A percentile compares a stretch with the other conserved stretches of the same genome.
Evolutionary conservation across 345 rosid genomes (phyloP).

Genomic region (Leavenworthia alabamica): DNA sequence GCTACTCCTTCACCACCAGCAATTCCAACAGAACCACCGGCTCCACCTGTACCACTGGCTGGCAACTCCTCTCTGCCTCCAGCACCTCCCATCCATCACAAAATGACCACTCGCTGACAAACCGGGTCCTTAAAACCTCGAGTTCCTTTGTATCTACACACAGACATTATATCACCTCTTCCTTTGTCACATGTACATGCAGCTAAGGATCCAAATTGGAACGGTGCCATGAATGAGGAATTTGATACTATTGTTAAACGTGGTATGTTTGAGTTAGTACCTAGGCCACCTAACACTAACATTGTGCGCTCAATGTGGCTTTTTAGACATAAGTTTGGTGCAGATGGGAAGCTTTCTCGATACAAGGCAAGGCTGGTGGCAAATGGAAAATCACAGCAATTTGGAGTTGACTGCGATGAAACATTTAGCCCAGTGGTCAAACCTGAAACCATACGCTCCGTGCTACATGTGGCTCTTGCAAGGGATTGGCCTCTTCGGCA

Average conservation of each 20-base stretch:
- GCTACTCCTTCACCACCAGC: too few relatives aligned
- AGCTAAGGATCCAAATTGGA: background rate
- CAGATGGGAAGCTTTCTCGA: background rate
- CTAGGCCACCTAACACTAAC: background rate
- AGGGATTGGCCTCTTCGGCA: background rate
- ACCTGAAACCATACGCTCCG: fast-evolving
- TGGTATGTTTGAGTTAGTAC: background rate
- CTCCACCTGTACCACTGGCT: too few relatives aligned
- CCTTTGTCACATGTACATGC: background rate
- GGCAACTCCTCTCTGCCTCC: background rate
- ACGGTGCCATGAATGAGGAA: background rate
- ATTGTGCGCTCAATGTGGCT: background rate
- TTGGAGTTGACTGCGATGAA: background rate
- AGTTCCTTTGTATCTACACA: background rate
- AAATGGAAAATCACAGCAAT: background rate
- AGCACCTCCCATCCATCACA: background rate
- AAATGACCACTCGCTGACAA: background rate
- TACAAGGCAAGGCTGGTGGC: background rate
- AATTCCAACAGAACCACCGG: too few relatives aligned
- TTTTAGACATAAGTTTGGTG: background rate
- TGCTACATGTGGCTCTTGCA: background rate
- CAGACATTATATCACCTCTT: background rate
- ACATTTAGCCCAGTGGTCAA: background rate
- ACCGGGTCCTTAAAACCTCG: background rate
- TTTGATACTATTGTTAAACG: background rate